Evolutionary conservation across 2,329 filamentous ascomycete species (phyloP).

Genomic region (Aspergillus ochraceoroseus): DNA sequence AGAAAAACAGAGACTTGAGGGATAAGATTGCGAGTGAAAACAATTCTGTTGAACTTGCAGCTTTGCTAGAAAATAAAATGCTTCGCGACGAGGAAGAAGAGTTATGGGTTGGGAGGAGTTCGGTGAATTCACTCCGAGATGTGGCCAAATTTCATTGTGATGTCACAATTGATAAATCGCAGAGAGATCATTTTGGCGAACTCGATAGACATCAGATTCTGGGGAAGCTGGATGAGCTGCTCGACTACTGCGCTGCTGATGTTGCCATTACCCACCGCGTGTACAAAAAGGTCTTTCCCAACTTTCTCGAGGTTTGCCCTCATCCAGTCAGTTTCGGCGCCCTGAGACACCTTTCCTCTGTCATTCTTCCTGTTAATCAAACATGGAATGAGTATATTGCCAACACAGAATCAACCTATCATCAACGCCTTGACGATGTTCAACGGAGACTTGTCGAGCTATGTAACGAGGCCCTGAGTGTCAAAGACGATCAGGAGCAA

Average conservation of each 20-base stretch:
- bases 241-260: slow-evolving; percentile 93
- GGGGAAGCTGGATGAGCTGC: slow-evolving; percentile 69
- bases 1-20: slow-evolving; percentile 78
- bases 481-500: slow-evolving; percentile 63
- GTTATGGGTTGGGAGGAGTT: slow-evolving; percentile 90
- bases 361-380: slow-evolving; percentile 83
- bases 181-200: slow-evolving; percentile 79
- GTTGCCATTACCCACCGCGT: slow-evolving; percentile 88
- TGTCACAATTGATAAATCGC: slow-evolving; percentile 82
- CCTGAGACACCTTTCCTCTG: slow-evolving; percentile 83
- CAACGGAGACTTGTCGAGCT: slow-evolving; percentile 67
- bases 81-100: slow-evolving; percentile 83
- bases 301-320: slow-evolving; percentile 82
- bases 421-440: slow-evolving; percentile 69
- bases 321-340: slow-evolving; percentile 97
- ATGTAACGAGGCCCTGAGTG: slow-evolving; percentile 68
- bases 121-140: slow-evolving; percentile 88
- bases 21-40: slow-evolving; percentile 72
- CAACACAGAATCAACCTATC: slow-evolving; percentile 80
- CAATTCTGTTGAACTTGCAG: slow-evolving; percentile 64
- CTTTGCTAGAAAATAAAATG: slow-evolving; percentile 63
- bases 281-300: slow-evolving; percentile 89
- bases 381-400: slow-evolving; percentile 81
- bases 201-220: slow-evolving; percentile 67
- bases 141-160: slow-evolving; percentile 96